Conservation (phyloP, 805 yeast species). For the Wickerhamomyces queroliae region DNA sequence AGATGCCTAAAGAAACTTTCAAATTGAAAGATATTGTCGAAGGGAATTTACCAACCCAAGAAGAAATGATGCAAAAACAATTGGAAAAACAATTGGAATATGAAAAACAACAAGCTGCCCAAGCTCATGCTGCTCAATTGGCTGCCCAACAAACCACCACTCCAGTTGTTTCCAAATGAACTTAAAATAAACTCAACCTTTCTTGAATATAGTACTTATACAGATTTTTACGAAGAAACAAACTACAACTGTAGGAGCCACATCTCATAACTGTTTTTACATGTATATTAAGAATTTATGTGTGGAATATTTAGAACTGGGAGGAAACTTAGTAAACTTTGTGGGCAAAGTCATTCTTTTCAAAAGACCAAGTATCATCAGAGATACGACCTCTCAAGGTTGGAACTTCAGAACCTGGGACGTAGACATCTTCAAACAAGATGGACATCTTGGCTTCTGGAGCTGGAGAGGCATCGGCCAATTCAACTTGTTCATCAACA, state of each 20-base stretch:
- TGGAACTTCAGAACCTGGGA: slow-evolving; percentile 89
- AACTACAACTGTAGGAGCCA: no score
- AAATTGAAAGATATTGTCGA: slow-evolving; percentile 81
- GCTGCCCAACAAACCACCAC: neutral
- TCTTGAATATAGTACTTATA: neutral
- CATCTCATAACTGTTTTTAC: no score
- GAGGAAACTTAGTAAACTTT: slow-evolving; percentile 19
- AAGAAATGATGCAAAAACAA: slow-evolving; percentile 45
- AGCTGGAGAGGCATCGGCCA: slow-evolving; percentile 89
- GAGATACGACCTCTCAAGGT: slow-evolving; percentile 94
- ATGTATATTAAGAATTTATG: neutral
- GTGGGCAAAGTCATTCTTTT: slow-evolving; percentile 37
- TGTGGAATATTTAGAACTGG: neutral
- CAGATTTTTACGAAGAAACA: neutral
- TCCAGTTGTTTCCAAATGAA: neutral
- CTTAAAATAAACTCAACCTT: neutral
- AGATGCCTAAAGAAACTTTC: slow-evolving; percentile 75
- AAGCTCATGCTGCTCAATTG: neutral
- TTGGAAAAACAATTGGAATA: slow-evolving; percentile 35
- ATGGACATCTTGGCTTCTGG: slow-evolving; percentile 95
- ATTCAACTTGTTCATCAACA: slow-evolving; percentile 91
- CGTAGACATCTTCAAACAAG: slow-evolving; percentile 94
- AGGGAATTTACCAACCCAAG: slow-evolving; percentile 77
- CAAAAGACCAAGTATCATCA: slow-evolving; percentile 88
- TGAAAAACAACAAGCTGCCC: slow-evolving; percentile 16